Conservation (phyloP, 73 alveolate genomes). For the Stentor coeruleus region DNA sequence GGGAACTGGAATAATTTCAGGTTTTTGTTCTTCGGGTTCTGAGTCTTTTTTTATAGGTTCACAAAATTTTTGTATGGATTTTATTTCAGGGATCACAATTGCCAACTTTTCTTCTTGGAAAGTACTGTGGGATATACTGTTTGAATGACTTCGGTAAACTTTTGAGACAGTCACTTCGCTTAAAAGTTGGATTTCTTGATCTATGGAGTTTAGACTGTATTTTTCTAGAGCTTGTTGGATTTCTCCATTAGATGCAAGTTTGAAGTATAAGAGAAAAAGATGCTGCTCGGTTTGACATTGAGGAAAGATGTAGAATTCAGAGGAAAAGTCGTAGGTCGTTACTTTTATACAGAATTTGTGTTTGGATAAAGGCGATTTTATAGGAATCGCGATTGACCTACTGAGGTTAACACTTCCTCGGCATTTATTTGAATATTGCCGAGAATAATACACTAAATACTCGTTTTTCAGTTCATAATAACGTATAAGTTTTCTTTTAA, state of each 20-base stretch:
- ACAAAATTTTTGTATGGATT: too few relatives aligned
- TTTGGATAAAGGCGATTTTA: not conserved
- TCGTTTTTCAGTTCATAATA: not conserved
- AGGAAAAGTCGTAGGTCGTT: not conserved
- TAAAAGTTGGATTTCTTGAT: not conserved
- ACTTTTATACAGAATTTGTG: conserved; percentile 4
- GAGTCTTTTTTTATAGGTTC: not conserved
- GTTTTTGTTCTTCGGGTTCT: not conserved
- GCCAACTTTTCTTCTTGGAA: too few relatives aligned
- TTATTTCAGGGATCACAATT: too few relatives aligned
- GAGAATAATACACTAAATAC: not conserved
- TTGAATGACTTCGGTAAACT: not conserved
- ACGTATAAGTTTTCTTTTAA: not conserved
- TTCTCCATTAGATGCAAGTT: conserved; percentile 17
- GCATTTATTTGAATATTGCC: not conserved
- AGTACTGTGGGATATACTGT: not conserved
- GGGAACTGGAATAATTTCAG: not conserved
- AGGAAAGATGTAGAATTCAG: conserved; percentile 20
- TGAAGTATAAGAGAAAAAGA: not conserved
- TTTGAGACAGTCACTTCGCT: not conserved
- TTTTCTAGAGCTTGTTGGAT: not conserved
- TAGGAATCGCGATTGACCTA: not conserved
- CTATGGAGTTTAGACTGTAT: not conserved
- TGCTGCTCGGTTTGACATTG: not conserved
- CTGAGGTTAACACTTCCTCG: conserved; percentile 11